These are phyloP conservation scores for Pleodorina starrii DNA, from an alignment of 139 green algal genomes.

Conservation along the genomic window DNA sequence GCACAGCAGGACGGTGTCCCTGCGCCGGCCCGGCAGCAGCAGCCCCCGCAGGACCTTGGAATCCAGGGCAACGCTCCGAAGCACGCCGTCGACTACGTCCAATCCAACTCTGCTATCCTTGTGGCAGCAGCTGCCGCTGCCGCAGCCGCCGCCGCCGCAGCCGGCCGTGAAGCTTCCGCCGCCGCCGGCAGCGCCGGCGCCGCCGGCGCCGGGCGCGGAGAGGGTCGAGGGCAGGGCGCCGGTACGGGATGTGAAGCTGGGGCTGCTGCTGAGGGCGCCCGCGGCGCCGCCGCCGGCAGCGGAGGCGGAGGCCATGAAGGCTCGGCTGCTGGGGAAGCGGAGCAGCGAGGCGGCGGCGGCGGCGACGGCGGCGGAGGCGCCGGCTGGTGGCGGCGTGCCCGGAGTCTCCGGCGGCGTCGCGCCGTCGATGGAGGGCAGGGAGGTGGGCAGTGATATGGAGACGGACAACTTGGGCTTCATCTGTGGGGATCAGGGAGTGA, in stretches of 20 bases:
- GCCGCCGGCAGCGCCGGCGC: too few species aligned
- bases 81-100: slow-evolving; percentile 18
- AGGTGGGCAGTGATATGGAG: background rate
- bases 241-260: background rate
- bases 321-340: background rate
- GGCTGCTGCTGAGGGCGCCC: background rate
- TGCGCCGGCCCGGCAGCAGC: slow-evolving; percentile 9
- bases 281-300: too few species aligned
- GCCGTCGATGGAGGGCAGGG: slow-evolving; percentile 8
- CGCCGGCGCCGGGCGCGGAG: background rate
- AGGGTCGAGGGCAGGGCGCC: background rate
- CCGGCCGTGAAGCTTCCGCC: background rate
- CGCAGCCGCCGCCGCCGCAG: background rate
- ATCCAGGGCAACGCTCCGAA: slow-evolving; percentile 20
- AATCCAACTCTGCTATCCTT: slow-evolving; percentile 17
- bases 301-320: too few species aligned
- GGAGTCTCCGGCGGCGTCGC: background rate
- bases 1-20: slow-evolving; percentile 20
- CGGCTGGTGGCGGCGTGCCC: background rate
- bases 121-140: background rate
- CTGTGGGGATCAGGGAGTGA: too few species aligned
- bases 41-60: slow-evolving; percentile 13
- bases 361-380: background rate
- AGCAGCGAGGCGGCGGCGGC: background rate
- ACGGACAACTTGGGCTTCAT: background rate